Percentiles rank a stretch among this genome's conserved stretches.
Conservation (phyloP, 768 basidiomycete genomes). For the Exidia glandulosa region DNA sequence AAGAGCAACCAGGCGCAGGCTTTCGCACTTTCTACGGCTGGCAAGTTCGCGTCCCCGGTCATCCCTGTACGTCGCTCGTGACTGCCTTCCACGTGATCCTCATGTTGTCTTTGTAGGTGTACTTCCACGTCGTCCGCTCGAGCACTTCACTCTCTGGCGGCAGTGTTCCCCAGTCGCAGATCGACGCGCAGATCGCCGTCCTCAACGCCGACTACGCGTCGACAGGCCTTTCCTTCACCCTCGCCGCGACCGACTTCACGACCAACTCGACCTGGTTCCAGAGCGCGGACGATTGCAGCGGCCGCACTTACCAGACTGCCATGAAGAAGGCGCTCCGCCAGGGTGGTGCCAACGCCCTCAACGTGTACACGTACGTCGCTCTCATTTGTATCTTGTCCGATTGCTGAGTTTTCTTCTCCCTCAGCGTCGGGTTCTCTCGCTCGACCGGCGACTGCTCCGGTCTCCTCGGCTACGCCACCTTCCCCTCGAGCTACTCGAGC, state of each 20-base stretch:
- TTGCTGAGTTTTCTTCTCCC: slow-evolving; percentile 19
- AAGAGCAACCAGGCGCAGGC: neutral
- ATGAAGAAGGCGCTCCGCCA: slow-evolving; percentile 39
- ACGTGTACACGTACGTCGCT: slow-evolving; percentile 39
- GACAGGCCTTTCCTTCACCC: slow-evolving; percentile 28
- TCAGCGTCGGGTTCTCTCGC: slow-evolving; percentile 13
- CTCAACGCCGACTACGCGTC: slow-evolving; percentile 30
- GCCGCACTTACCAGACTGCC: slow-evolving; percentile 26
- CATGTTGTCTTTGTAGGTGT: neutral
- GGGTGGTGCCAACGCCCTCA: slow-evolving; percentile 31
- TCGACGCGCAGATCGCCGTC: slow-evolving; percentile 31
- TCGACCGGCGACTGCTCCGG: slow-evolving; percentile 15
- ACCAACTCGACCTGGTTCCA: slow-evolving; percentile 39
- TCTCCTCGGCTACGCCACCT: slow-evolving; percentile 44
- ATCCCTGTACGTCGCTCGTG: neutral
- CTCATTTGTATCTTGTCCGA: slow-evolving; percentile 2
- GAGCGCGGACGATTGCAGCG: slow-evolving; percentile 21
- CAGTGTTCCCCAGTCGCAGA: neutral
- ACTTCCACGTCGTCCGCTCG: neutral
- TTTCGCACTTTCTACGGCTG: neutral
- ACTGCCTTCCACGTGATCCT: neutral
- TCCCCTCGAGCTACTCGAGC: slow-evolving; percentile 32
- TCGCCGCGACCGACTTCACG: slow-evolving; percentile 31
- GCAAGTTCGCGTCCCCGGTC: neutral
- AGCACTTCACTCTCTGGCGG: neutral